Conservation (phyloP, 495 filamentous ascomycete species). For the Penicillium simplicissimum region DNA sequence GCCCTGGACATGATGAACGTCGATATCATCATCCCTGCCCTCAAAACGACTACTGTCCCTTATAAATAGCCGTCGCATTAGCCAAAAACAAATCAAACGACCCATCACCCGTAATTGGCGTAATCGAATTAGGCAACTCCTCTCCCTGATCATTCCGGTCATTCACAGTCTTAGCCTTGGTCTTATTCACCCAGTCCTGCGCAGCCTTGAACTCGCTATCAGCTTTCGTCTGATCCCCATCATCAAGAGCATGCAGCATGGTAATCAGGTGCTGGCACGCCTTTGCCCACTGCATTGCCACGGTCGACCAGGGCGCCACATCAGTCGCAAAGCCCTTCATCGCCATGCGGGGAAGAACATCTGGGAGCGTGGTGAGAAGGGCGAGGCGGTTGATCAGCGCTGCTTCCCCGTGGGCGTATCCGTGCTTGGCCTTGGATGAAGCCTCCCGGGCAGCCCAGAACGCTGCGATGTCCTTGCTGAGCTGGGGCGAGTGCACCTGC, state of each 20-base stretch:
- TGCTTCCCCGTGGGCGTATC: background rate
- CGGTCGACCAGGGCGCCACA: constrained; percentile 17
- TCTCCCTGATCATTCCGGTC: constrained; percentile 14
- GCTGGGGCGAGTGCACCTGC: constrained; percentile 7
- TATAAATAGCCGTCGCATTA: constrained; percentile 17
- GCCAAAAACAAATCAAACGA: constrained; percentile 14
- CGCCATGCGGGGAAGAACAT: constrained; percentile 15
- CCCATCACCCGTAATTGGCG: constrained; percentile 10
- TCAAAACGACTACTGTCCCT: background rate
- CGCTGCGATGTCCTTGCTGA: constrained; percentile 10
- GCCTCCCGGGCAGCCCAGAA: constrained; percentile 13
- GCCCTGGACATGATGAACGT: background rate
- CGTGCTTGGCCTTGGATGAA: background rate
- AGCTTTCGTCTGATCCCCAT: constrained; percentile 7
- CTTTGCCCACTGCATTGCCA: constrained; percentile 19
- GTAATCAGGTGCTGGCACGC: constrained; percentile 18
- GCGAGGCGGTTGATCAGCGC: constrained; percentile 8
- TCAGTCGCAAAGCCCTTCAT: constrained; percentile 19
- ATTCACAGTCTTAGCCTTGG: constrained; percentile 22
- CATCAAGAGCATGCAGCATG: constrained; percentile 16
- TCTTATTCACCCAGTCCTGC: constrained; percentile 17
- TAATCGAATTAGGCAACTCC: constrained; percentile 19
- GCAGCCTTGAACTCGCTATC: constrained; percentile 16
- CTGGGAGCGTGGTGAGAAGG: constrained; percentile 6
- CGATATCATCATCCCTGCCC: background rate